Evolutionary conservation across 225 moss, liverwort and hornwort species (phyloP), one percentile per base, ranked within the genome.

Genomic region (Climacium dendroides): DNA sequence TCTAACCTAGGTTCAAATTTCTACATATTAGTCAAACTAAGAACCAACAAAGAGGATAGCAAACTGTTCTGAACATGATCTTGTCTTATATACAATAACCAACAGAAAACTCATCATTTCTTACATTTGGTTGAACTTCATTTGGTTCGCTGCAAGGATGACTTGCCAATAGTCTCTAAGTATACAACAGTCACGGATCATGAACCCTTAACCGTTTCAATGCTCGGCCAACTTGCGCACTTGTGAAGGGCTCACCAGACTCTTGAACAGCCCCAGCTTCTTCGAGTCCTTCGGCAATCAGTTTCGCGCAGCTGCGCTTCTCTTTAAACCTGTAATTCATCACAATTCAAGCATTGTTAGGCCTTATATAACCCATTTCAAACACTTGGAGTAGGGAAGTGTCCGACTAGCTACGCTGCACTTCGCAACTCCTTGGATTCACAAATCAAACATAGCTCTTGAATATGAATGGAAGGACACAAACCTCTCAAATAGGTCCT

Each of bases 141-240:
- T 47, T 30, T 30, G n/a, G 19, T 39, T 37, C 37, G 26, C 78
- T 25, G 79, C 59, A 79, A 79, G 13, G 19, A 29, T 19, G 29
- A 59, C 43, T 79, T 60, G 60, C 12, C 43, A 45, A 58, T 11
- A 78, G 14, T 59, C 29, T 79, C 29, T 19, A 58, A 7, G 4
- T 41, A 5, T 11, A 41, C 59, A 18, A 9, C 30, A 79, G 47
- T 81, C 81, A 81, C 5, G 62, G 48, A 45, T 47, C 81, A 35
- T 35, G 23, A 62, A 63, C 81, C 63, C 92, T 93, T 14, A 97
- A 88, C n/a, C 87, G 84, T 70, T 96, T 95, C 62, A 97, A 78
- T 41, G 94, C 93, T 79, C 96, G 92, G 64, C 94, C 94, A 70
- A 97, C 91, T 91, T 97, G 97, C 50, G 93, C 93, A 77, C 91